Evolutionary conservation across 768 basidiomycete genomes (phyloP).

Genomic region (Trametes cubensis): DNA sequence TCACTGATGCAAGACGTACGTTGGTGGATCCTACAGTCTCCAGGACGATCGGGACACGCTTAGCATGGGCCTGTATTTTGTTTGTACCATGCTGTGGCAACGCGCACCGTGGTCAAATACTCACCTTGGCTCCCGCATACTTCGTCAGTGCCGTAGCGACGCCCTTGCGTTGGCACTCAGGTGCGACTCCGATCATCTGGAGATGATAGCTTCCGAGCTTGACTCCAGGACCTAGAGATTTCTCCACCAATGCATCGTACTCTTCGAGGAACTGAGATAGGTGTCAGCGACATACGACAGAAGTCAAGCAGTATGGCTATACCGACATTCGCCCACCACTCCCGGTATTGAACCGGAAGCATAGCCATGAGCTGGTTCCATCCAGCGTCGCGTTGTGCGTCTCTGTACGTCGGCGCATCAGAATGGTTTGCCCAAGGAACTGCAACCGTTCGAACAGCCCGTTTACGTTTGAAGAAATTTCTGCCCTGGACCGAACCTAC

Average conservation of each 20-base stretch:
- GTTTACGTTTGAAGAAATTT: constrained; percentile 14
- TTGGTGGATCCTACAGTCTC: constrained; percentile 5
- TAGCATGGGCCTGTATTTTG: neutral
- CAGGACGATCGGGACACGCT: neutral
- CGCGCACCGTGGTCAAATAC: neutral
- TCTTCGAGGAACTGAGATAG: constrained; percentile 2
- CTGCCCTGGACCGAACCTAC: constrained; percentile 19
- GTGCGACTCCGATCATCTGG: constrained; percentile 17
- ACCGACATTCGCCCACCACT: constrained; percentile 18
- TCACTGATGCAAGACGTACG: neutral
- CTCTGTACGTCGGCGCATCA: neutral
- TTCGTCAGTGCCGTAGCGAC: constrained; percentile 12
- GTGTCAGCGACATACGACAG: neutral
- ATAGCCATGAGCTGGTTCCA: constrained; percentile 16
- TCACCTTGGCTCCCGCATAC: constrained; percentile 16
- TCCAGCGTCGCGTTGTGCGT: constrained; percentile 16
- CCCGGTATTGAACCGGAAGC: neutral
- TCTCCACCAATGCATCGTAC: constrained; percentile 16
- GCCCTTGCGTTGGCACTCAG: constrained; percentile 17
- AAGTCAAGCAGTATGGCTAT: neutral
- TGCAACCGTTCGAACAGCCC: too few species aligned
- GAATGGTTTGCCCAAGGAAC: too few species aligned
- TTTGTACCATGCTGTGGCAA: neutral
- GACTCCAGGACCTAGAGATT: constrained; percentile 7
- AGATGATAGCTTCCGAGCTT: constrained; percentile 21